Base-by-base conservation (phyloP, 495 filamentous ascomycete species). In the Glonium stellatum region DNA sequence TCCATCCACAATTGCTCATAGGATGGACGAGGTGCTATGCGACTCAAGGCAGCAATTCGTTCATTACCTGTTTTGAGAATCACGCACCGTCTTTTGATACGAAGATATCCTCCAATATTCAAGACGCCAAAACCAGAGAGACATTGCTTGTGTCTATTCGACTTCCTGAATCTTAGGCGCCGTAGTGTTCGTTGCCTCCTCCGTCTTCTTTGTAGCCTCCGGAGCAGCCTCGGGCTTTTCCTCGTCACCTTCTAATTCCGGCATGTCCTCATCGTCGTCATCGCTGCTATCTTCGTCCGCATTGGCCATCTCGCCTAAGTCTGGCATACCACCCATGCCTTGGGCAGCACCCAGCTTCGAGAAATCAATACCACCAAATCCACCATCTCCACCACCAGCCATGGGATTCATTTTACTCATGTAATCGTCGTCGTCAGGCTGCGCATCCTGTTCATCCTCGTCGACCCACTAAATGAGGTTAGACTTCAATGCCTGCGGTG, bases 371-470 rank as follows among this genome's bases (percentile, higher is more conserved):
- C 83, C 82, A 57, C 82, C 80, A 60, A 88, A 85, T 70, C 85
- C 84, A 55, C 78, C 81, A 55, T 79, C 79, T 59, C 75, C 75
- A 64, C 72, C 75, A 50, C 69, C 73, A 34, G 80, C 87, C 69
- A 88, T 81, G 62, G 85, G 84, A 61, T 80, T 86, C 72, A 92
- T 84, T 72, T 81, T 79, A 71, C 77, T 78, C 67, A 81, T 81
- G 64, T 80, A 82, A 65, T 74, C 73, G 71, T 95, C 90, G 35
- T 96, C 90, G 39, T 96, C 92, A 22, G 80, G 76, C 18, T 77
- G 85, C 68, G 87, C 90, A 68, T 97, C 88, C 78, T 98, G 93
- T 81, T 98, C 93, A 73, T 98, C 93, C 84, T 97, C 93, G 73
- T 97, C 95, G 66, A 98, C 91, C 95, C 95, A 98, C 90, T 90